Conservation (phyloP, 805 yeast species). For the Teunomyces stri region DNA sequence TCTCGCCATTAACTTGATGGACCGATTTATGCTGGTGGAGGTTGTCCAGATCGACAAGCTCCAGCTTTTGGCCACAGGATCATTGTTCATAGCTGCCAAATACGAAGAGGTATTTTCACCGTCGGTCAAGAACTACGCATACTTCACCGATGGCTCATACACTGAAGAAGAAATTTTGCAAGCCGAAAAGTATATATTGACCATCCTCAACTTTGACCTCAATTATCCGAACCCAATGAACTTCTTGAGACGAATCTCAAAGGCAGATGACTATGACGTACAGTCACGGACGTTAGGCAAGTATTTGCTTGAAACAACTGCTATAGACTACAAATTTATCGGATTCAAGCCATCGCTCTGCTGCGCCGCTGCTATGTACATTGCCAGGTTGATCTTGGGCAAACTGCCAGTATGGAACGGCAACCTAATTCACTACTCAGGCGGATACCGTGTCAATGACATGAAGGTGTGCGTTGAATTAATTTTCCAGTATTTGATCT, state of each 20-base stretch:
- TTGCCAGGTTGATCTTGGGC: slow-evolving; percentile 71
- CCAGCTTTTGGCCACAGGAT: slow-evolving; percentile 83
- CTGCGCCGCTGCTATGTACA: slow-evolving; percentile 86
- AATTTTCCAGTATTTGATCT: slow-evolving; percentile 71
- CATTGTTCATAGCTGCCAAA: slow-evolving; percentile 86
- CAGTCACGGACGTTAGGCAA: slow-evolving; percentile 83
- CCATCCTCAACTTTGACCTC: slow-evolving; percentile 68
- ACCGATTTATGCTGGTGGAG: slow-evolving; percentile 75
- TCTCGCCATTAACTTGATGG: slow-evolving; percentile 82
- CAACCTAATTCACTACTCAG: slow-evolving; percentile 85
- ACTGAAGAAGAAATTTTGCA: slow-evolving; percentile 75
- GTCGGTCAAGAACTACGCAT: slow-evolving; percentile 78
- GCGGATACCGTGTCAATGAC: slow-evolving; percentile 77
- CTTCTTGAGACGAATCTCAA: slow-evolving; percentile 81
- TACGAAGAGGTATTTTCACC: slow-evolving; percentile 92
- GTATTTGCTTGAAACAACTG: slow-evolving; percentile 73
- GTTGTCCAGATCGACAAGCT: slow-evolving; percentile 73
- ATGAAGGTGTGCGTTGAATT: slow-evolving; percentile 69
- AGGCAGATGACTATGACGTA: slow-evolving; percentile 86
- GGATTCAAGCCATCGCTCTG: slow-evolving; percentile 72
- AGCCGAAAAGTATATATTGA: slow-evolving; percentile 78
- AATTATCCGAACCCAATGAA: slow-evolving; percentile 89
- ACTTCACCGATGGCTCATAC: slow-evolving; percentile 83
- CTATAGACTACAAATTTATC: slow-evolving; percentile 73
- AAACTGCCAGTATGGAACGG: slow-evolving; percentile 74